A percentile compares a stretch with the other conserved stretches of the same genome.
Conservation (phyloP, 148 eudicot genomes). For the Rhododendron henanense region DNA sequence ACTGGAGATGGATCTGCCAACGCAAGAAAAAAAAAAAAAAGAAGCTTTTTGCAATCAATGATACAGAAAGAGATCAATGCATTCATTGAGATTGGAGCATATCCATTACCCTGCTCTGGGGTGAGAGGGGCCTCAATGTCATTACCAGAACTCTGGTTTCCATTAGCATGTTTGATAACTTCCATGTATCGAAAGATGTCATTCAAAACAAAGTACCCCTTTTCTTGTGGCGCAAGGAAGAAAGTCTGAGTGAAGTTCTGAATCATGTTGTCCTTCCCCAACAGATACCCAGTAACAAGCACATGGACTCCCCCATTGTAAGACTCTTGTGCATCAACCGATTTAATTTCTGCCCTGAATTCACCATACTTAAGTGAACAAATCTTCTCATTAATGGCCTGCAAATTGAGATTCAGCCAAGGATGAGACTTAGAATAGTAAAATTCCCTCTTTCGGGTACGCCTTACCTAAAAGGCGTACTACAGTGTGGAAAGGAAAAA, state of each 20-base stretch:
- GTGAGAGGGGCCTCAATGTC: constrained; percentile 31
- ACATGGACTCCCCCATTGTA: constrained; percentile 66
- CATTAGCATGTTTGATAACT: constrained; percentile 21
- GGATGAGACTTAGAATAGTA: neutral
- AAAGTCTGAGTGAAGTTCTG: constrained; percentile 40
- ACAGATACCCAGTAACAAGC: constrained; percentile 68
- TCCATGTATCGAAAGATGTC: constrained; percentile 74
- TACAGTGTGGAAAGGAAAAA: neutral
- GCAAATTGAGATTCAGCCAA: constrained; percentile 6
- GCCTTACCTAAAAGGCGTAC: neutral
- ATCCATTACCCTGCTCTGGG: constrained; percentile 44
- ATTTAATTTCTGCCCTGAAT: constrained; percentile 59
- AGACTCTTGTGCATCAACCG: constrained; percentile 87
- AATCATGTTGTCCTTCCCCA: constrained; percentile 41
- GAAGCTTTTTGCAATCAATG: constrained; percentile 5
- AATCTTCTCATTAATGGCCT: constrained; percentile 78
- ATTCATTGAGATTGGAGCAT: constrained; percentile 2
- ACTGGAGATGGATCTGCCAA: constrained; percentile 32
- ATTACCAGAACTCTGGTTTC: constrained; percentile 19
- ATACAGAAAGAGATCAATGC: neutral
- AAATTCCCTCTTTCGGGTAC: neutral
- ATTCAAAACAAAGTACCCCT: constrained; percentile 78
- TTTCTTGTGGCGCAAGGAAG: constrained; percentile 90
- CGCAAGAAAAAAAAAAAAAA: neutral
- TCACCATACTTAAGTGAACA: constrained; percentile 53